Conservation (phyloP, 176 grass and related monocot species). For the Triticum urartu region DNA sequence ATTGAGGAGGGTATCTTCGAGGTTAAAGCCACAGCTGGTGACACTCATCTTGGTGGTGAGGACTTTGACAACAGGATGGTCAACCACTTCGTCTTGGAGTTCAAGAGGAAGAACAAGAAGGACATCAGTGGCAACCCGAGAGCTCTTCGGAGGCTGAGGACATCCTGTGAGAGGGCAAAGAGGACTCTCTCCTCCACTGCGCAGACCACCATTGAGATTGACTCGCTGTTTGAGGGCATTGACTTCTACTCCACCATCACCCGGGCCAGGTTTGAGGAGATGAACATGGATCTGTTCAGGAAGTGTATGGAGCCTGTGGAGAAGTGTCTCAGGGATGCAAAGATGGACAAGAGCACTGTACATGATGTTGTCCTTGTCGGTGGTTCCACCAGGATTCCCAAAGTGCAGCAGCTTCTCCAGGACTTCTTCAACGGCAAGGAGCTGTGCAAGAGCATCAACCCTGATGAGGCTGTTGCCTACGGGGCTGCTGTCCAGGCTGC, state of each 20-base stretch:
- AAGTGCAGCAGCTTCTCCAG: conserved; percentile 60
- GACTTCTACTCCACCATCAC: conserved; percentile 70
- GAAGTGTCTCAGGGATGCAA: conserved; percentile 60
- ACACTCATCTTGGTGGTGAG: conserved; percentile 68
- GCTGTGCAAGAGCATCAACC: conserved; percentile 67
- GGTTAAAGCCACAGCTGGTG: conserved; percentile 64
- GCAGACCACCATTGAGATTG: conserved; percentile 63
- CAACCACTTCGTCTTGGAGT: conserved; percentile 66
- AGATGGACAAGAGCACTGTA: conserved; percentile 59
- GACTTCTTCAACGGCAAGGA: conserved; percentile 66
- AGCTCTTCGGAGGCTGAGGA: conserved; percentile 53
- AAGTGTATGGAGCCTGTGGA: conserved; percentile 64
- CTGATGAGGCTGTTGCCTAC: conserved; percentile 50
- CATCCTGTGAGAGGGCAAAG: conserved; percentile 60
- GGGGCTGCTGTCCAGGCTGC: conserved; percentile 52
- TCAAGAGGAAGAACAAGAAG: conserved; percentile 67
- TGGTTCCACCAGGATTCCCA: conserved; percentile 59
- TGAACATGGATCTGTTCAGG: conserved; percentile 64
- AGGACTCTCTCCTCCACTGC: conserved; percentile 62
- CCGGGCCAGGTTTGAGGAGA: conserved; percentile 52
- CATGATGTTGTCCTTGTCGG: conserved; percentile 60
- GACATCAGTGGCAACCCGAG: conserved; percentile 62
- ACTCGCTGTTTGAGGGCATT: conserved; percentile 44
- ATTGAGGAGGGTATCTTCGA: conserved; percentile 61
- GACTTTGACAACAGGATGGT: conserved; percentile 73